phyloP scores from a whole-genome alignment of 176 grass and related monocot species.

The Zizania latifolia region DNA sequence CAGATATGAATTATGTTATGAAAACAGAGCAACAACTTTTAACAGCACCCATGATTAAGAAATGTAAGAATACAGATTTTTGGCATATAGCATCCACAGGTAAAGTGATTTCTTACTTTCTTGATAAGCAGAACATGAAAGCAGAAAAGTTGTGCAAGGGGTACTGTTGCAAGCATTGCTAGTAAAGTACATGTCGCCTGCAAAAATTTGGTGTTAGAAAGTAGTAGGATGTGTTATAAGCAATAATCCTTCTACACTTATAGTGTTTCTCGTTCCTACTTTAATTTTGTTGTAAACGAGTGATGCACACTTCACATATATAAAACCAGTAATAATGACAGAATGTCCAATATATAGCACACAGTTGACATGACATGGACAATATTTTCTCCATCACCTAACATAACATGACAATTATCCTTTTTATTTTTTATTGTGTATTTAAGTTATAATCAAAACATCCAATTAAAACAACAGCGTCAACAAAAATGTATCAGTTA shows the following conservation, averaged over 20 bases:
- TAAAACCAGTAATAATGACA: too few species aligned
- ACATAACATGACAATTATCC: background rate
- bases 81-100: too few species aligned
- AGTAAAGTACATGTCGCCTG: conserved; percentile 61
- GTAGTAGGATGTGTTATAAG: background rate
- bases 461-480: background rate
- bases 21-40: too few species aligned
- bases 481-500: background rate
- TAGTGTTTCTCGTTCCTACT: background rate
- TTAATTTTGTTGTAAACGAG: too few species aligned
- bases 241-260: background rate
- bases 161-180: conserved; percentile 62
- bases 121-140: conserved; percentile 81
- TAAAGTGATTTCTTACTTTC: conserved; percentile 43
- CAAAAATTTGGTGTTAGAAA: conserved; percentile 15
- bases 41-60: background rate
- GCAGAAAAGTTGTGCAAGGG: conserved; percentile 70
- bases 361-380: too few species aligned
- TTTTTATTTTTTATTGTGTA: background rate
- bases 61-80: background rate
- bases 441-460: background rate
- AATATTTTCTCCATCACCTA: too few species aligned
- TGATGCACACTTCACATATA: too few species aligned
- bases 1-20: background rate
- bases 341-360: too few species aligned